Evolutionary conservation across 331 rosid species (phyloP).

Genomic region (Stylosanthes scabra): DNA sequence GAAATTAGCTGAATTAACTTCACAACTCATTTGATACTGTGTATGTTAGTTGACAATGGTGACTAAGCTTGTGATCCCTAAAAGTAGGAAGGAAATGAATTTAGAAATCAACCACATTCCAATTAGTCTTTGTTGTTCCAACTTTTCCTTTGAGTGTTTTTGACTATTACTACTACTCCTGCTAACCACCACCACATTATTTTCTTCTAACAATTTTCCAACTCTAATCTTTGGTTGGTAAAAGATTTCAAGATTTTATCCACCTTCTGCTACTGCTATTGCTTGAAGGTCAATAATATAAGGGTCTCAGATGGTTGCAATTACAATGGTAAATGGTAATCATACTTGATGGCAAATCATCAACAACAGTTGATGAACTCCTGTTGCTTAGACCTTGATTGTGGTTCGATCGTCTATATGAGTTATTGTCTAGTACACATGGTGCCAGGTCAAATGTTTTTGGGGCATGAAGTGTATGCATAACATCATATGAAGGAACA

Average conservation of each 20-base stretch:
- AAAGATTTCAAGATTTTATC: slow-evolving; percentile 15
- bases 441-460: background rate
- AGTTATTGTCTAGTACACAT: background rate
- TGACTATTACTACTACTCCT: background rate
- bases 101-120: slow-evolving; percentile 13
- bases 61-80: background rate
- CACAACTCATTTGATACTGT: slow-evolving; percentile 28
- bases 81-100: too few relatives aligned
- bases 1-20: slow-evolving; percentile 20
- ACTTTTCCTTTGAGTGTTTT: slow-evolving; percentile 11
- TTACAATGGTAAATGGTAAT: slow-evolving; percentile 12
- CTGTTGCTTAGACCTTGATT: slow-evolving; percentile 5
- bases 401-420: background rate
- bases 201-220: slow-evolving; percentile 26
- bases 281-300: background rate
- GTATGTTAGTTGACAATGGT: slow-evolving; percentile 30
- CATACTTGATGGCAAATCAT: slow-evolving; percentile 4
- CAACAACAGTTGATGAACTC: slow-evolving; percentile 1
- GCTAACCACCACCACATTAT: background rate
- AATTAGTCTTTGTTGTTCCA: slow-evolving; percentile 28
- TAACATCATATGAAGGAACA: background rate
- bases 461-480: slow-evolving; percentile 26
- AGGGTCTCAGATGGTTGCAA: slow-evolving; percentile 8
- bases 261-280: background rate
- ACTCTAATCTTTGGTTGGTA: slow-evolving; percentile 5